Evolutionary conservation across 495 filamentous ascomycete species (phyloP), one percentile per base, ranked within the genome.

Genomic region (Trichoderma gamsii): DNA sequence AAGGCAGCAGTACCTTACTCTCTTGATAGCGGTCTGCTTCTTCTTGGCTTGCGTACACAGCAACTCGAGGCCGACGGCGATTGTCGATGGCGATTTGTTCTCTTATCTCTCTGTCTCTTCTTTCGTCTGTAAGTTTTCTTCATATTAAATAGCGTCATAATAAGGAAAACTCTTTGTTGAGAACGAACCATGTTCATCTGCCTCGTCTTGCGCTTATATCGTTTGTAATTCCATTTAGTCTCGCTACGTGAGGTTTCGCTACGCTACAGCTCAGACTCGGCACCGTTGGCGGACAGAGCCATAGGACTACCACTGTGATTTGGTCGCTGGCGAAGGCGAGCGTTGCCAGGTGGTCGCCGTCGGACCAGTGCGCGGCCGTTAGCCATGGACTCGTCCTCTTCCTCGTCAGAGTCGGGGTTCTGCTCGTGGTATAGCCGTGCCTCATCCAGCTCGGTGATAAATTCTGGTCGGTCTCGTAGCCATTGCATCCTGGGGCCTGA

Each of bases 401-500:
- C 80, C 67, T 80, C 79, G 25, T 83, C 81, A 63, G 74, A 78
- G 18, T 79, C 80, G 27, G 70, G 76, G 64, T 81, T 74, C 35
- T 82, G 79, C 63, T 82, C 82, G 25, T 79, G 84, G 41, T 82
- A 89, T 21, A 79, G 76, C 41, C 85, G 76, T 69, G 85, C 86
- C 79, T 99, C 95, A 67, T 99, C 93, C 63, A 98, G 79, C 71
- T 94, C 89, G 21, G 78, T 84, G 59, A 97, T 81, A 71, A 97
- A 87, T 9, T 80, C 81, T 0, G 96, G 95, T 73, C 91, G 89
- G 78, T 89, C 87, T 70, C 95, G 86, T 71, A 99, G 82, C 95
- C 95, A 99, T 72, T 92, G 91, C 95, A 99, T 99, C 64, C 95
- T 84, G 23, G 95, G 95, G 4, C 95, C 95, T 8, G 89, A 90